These are phyloP conservation scores for Aspergillus conjunctus DNA, from an alignment of 495 filamentous ascomycete species.

Conservation along the genomic window DNA sequence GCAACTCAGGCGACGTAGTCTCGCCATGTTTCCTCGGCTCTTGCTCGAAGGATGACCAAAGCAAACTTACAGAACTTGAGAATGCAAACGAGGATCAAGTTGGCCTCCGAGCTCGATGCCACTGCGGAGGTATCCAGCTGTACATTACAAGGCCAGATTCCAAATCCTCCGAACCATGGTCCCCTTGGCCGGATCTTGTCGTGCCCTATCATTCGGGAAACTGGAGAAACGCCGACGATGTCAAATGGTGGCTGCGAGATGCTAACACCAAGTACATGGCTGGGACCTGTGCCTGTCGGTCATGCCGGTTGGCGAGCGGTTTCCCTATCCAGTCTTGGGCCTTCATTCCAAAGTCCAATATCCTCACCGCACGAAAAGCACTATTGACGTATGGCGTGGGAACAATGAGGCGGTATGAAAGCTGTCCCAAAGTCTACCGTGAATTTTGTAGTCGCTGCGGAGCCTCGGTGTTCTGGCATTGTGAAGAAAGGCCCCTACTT, in stretches of 20 bases:
- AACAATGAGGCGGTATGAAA: conserved; percentile 55
- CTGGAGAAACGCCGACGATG: conserved; percentile 43
- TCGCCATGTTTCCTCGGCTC: conserved; percentile 26
- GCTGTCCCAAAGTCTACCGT: conserved; percentile 56
- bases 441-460: conserved; percentile 68
- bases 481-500: conserved; percentile 54
- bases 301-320: conserved; percentile 63
- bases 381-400: conserved; percentile 49
- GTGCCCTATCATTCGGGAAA: conserved; percentile 47
- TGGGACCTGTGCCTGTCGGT: conserved; percentile 65
- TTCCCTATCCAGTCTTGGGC: conserved; percentile 71
- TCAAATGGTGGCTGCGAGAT: conserved; percentile 56
- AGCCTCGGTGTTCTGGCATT: conserved; percentile 69
- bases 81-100: conserved; percentile 7
- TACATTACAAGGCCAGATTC: conserved; percentile 45
- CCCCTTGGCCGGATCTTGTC: conserved; percentile 57
- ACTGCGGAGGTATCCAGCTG: conserved; percentile 49
- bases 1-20: conserved; percentile 13
- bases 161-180: conserved; percentile 41
- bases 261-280: conserved; percentile 57
- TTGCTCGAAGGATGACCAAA: conserved; percentile 25
- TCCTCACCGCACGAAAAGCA: conserved; percentile 45
- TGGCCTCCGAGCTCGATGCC: conserved; percentile 40
- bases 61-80: conserved; percentile 3
- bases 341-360: conserved; percentile 64